Base-by-base conservation (phyloP, 169 alveolate species). In the Plasmodium billcollinsi region DNA sequence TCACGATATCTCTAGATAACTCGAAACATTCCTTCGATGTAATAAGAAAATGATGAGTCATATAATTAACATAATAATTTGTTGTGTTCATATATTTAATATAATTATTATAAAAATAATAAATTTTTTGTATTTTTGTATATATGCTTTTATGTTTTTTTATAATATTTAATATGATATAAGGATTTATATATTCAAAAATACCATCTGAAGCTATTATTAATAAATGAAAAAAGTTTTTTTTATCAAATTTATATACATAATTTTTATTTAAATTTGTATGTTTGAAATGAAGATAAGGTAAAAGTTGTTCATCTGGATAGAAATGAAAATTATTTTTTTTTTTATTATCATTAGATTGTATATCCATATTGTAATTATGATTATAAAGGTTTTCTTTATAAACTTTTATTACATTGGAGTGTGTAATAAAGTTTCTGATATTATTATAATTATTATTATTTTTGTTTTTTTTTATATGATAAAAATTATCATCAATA, bases 141-240 rank as follows among this genome's bases (percentile, higher is more conserved):
- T 83, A 63, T 26, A 83, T 63, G 14, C 74, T 45, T 83, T 83
- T 83, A 62, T 83, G 69, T 33, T 83, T 83, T 71, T 56, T 70
- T 70, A 83, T 20, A 33, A 83, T 70, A 50, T 83, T 69, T 47
- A 67, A 70, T 11, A 83, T n/a, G 21, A 69, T 43, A 9, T 12
- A 54, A 26, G 91, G 91, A 49, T 56, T 83, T 11, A 83, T 49
- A 70, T 15, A 58, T 29, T 83, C 91, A 63, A 83, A 83, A 26
- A 83, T 86, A 18, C 91, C 91, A 62, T 83, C 91, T 14, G 91
- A 83, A 24, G 91, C 91, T 24, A 83, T 67, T 29, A 83, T 43
- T 72, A 83, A 20, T 50, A 83, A 58, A 39, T 83, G 91, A 56
- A 83, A 83, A 63, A 83, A 83, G 54, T 83, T 69, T 29, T 72